Evolutionary conservation across 495 filamentous ascomycete species (phyloP), one percentile per base, ranked within the genome.

Genomic region (Daldinia grandis): DNA sequence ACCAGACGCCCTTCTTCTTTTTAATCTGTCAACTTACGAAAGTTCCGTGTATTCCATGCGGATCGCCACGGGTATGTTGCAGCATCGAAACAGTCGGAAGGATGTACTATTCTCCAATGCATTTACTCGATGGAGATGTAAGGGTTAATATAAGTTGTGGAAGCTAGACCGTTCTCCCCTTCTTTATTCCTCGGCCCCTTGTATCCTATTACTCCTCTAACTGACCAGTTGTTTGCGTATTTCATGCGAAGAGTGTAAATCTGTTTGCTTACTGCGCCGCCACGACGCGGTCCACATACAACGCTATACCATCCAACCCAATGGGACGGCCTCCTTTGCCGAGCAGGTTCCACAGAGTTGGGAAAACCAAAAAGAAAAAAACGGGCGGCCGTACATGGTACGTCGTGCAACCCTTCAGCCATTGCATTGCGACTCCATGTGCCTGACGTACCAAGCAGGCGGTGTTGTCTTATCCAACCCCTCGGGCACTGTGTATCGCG

Each of bases 331-430:
- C 38, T 27, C 61, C 64, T 65, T 68, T 73, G 70, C 70, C 70
- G 70, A 73, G 56, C 50, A 65, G 64, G 70, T 73, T 64, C 64
- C 70, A 73, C 70, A 68, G 70, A 38, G 55, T 62, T 68, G 70
- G 70, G 64, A 62, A 58, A 57, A 38, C n/a, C 6, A 24, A 56
- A 15, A n/a, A n/a, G n/a, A 12, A 21, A 33, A 37, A 62, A 61
- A 30, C 5, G 17, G 27, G 31, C 56, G 37, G 15, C 24, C 55
- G 55, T 51, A 49, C 31, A 47, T 65, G 30, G 62, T 58, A 60
- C 44, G 49, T 58, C 44, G 59, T 56, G 56, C 63, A 59, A 66
- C 55, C 44, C 38, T 62, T 25, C 12, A 53, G 9, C 42, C 37
- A 35, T 49, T 71, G 56, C 37, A 35, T 49, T 71, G 56, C 31